Percentiles rank a stretch among this genome's conserved stretches.
Evolutionary conservation across 352 stramenopile genomes (phyloP).

Genomic region (Globisporangium viniferum): DNA sequence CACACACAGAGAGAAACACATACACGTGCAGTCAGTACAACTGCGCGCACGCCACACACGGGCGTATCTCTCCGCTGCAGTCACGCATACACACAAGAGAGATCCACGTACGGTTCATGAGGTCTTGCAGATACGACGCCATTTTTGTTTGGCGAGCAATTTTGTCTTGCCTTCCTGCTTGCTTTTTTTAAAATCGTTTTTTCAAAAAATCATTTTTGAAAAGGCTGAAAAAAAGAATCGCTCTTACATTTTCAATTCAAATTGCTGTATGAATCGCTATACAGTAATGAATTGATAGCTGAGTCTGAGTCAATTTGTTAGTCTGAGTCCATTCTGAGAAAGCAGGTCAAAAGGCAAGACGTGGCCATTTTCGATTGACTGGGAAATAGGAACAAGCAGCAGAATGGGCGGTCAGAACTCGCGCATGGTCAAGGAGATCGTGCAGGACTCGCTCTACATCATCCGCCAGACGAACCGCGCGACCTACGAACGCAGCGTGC

Average conservation of each 20-base stretch:
- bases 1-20: background rate
- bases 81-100: background rate
- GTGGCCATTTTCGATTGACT: background rate
- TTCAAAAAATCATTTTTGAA: too few species aligned
- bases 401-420: constrained; percentile 78
- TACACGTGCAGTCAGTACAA: background rate
- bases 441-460: constrained; percentile 79
- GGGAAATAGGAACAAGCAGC: constrained; percentile 7
- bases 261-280: background rate
- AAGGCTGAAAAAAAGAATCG: too few species aligned
- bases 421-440: constrained; percentile 74
- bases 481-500: constrained; percentile 64
- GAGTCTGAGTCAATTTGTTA: background rate
- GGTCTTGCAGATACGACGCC: constrained; percentile 80
- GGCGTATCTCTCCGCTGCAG: background rate
- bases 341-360: background rate
- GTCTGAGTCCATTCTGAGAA: constrained; percentile 6
- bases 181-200: background rate
- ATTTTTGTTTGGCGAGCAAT: constrained; percentile 25
- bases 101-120: constrained; percentile 72
- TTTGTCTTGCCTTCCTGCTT: background rate
- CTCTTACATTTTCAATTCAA: background rate
- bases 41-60: background rate
- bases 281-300: background rate
- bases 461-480: constrained; percentile 67